Evolutionary conservation across 1,139 yeast genomes (phyloP).

Genomic region (Sugiyamaella pinicola): DNA sequence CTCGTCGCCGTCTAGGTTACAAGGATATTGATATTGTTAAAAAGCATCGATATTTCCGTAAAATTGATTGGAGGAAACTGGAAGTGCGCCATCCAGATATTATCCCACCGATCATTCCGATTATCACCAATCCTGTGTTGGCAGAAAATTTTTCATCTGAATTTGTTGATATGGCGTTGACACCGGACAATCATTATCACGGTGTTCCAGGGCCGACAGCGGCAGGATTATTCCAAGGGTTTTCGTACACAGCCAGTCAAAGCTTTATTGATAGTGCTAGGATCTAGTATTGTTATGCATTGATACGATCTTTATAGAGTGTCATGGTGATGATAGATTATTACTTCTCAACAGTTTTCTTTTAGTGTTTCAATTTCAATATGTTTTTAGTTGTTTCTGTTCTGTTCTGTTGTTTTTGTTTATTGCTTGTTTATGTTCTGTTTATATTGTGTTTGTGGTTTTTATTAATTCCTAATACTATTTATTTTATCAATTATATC

Average conservation of each 20-base stretch:
- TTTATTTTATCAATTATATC: slow-evolving; percentile 22
- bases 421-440: too few species aligned
- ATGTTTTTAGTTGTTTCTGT: neutral
- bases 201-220: slow-evolving; percentile 25
- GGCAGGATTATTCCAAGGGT: slow-evolving; percentile 38
- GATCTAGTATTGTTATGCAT: neutral
- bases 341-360: neutral
- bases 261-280: slow-evolving; percentile 35
- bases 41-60: slow-evolving; percentile 76
- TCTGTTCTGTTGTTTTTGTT: neutral
- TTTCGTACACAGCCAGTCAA: slow-evolving; percentile 40
- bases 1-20: slow-evolving; percentile 67
- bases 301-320: neutral
- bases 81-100: slow-evolving; percentile 48
- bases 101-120: slow-evolving; percentile 82
- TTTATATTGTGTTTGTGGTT: neutral
- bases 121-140: slow-evolving; percentile 77
- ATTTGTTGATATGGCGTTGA: slow-evolving; percentile 71
- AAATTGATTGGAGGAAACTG: slow-evolving; percentile 73
- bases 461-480: slow-evolving; percentile 5
- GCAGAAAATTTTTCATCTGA: slow-evolving; percentile 93
- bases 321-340: neutral
- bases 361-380: neutral
- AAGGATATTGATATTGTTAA: slow-evolving; percentile 68
- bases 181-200: slow-evolving; percentile 36